Evolutionary conservation across 228 moss, liverwort and hornwort genomes (phyloP).

Genomic region (Sphagnum fallax): DNA sequence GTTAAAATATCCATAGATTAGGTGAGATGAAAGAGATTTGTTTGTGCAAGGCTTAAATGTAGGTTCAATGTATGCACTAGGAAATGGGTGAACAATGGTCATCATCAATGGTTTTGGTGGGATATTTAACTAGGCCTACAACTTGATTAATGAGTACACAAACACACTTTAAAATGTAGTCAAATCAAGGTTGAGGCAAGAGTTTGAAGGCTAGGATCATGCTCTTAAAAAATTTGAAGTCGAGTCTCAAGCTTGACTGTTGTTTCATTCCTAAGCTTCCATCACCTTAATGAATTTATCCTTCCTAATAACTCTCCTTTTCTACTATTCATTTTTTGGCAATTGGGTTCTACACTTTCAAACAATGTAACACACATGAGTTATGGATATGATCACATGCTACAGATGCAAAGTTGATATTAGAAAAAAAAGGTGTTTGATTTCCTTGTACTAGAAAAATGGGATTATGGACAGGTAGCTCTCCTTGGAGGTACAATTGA

Average conservation of each 20-base stretch:
- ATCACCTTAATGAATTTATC: too few species aligned
- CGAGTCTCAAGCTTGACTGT: neutral
- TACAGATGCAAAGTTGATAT: constrained; percentile 43
- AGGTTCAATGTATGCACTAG: constrained; percentile 23
- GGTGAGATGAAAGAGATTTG: too few species aligned
- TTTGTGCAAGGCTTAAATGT: constrained; percentile 25
- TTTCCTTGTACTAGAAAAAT: constrained; percentile 46
- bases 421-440: constrained; percentile 56
- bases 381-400: constrained; percentile 14
- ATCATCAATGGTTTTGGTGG: constrained; percentile 44
- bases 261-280: too few species aligned
- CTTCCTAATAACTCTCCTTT: too few species aligned
- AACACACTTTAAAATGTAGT: constrained; percentile 45
- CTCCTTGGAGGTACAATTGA: constrained; percentile 37
- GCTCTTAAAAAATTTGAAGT: constrained; percentile 46
- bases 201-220: constrained; percentile 42
- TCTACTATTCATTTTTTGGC: too few species aligned
- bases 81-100: constrained; percentile 42
- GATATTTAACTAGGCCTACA: constrained; percentile 53
- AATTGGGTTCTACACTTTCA: too few species aligned
- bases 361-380: too few species aligned
- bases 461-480: constrained; percentile 38
- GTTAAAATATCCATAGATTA: too few species aligned
- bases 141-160: constrained; percentile 40
- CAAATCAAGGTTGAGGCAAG: constrained; percentile 40